These are phyloP conservation scores for Backusella luteola DNA, from an alignment of 192 early-diverging fungal genomes.

Conservation along the genomic window DNA sequence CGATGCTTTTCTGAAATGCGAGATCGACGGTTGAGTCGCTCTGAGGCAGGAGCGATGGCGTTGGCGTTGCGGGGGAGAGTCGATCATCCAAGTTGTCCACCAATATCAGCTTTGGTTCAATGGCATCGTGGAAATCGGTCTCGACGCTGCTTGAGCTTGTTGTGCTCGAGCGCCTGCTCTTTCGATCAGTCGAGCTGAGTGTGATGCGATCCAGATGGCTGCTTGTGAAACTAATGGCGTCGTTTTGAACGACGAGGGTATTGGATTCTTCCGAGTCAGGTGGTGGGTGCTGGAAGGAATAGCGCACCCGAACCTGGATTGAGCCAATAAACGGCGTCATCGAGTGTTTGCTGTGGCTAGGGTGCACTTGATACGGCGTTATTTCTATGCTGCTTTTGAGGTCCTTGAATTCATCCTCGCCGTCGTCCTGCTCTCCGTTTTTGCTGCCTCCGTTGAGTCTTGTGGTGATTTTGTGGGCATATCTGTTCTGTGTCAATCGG, in stretches of 20 bases:
- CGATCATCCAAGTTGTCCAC: not conserved
- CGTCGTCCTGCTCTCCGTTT: not conserved
- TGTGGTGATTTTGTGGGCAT: not conserved
- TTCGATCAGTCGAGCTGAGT: not conserved
- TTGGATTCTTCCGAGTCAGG: conserved; percentile 9
- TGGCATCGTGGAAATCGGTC: conserved; percentile 9
- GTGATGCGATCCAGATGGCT: not conserved
- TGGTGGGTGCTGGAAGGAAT: conserved; percentile 32
- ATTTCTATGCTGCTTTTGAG: not conserved
- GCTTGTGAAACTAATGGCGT: conserved; percentile 3
- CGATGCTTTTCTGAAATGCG: not conserved
- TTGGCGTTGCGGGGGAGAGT: not conserved
- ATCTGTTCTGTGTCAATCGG: not conserved
- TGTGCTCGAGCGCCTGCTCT: not conserved
- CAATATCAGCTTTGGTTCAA: conserved; percentile 14
- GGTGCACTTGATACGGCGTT: conserved; percentile 11
- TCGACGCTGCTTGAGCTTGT: not conserved
- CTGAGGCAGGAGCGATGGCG: not conserved
- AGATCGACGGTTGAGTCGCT: conserved; percentile 14
- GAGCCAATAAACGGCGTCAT: conserved; percentile 35
- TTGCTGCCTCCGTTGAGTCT: not conserved
- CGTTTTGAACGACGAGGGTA: not conserved
- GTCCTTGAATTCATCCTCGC: not conserved
- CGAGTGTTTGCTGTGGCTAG: conserved; percentile 29
- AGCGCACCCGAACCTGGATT: conserved; percentile 33